Percentiles rank a stretch among this genome's conserved stretches.
These are phyloP conservation scores for Zymoseptoria pseudotritici DNA, from an alignment of 2,329 filamentous ascomycete genomes.

Conservation along the genomic window DNA sequence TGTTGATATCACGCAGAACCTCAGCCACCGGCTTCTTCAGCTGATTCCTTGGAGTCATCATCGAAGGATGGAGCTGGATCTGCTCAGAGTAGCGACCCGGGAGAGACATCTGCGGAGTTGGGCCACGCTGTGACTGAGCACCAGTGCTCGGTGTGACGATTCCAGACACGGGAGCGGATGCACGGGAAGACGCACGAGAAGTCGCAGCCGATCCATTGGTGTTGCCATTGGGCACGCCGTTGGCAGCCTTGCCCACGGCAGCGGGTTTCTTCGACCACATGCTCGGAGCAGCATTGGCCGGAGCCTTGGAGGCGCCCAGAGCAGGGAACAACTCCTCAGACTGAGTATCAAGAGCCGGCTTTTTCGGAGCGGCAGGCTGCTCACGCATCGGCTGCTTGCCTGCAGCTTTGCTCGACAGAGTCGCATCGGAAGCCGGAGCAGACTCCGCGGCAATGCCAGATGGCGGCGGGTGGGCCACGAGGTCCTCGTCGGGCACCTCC, in stretches of 20 bases:
- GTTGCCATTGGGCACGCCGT: conserved; percentile 41
- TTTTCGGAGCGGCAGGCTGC: conserved; percentile 25
- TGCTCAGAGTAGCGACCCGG: conserved; percentile 76
- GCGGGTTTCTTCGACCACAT: conserved; percentile 69
- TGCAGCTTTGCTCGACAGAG: conserved; percentile 55
- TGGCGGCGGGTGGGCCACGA: conserved; percentile 51
- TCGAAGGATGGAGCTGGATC: conserved; percentile 64
- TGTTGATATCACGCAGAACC: conserved; percentile 85
- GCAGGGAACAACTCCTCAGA: conserved; percentile 93
- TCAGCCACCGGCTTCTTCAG: conserved; percentile 80
- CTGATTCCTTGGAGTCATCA: conserved; percentile 68
- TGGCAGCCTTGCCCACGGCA: conserved; percentile 39
- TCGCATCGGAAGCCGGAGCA: conserved; percentile 38
- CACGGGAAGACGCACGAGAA: conserved; percentile 46
- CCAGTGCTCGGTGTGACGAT: conserved; percentile 42
- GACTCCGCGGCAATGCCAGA: conserved; percentile 37
- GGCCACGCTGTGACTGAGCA: conserved; percentile 37
- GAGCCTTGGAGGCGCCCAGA: conserved; percentile 65
- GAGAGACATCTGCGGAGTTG: conserved; percentile 53
- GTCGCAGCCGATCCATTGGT: conserved; percentile 48
- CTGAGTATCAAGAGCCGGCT: conserved; percentile 62
- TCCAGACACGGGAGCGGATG: conserved; percentile 58
- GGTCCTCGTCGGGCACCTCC: conserved; percentile 73
- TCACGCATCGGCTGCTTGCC: conserved; percentile 60
- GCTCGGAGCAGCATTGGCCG: conserved; percentile 54